A percentile compares a stretch with the other conserved stretches of the same genome.
Conservation (phyloP, 208 protist species). For the Naegleria gruberi region DNA sequence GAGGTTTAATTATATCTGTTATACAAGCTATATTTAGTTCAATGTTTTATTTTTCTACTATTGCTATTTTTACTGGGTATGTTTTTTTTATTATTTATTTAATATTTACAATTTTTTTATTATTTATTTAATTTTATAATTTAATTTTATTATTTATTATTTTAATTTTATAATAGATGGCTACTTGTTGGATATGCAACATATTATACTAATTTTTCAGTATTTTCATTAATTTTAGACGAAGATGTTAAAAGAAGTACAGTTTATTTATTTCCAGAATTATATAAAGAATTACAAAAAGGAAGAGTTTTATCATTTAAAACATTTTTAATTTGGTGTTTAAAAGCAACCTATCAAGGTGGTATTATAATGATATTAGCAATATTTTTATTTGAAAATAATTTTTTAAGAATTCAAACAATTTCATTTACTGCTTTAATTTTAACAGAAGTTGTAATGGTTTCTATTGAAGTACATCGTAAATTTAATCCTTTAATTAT, state of each 20-base stretch:
- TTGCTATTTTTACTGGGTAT: slow-evolving; percentile 90
- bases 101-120: slow-evolving; percentile 18
- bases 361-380: slow-evolving; percentile 90
- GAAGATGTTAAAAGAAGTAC: slow-evolving; percentile 81
- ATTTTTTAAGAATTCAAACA: slow-evolving; percentile 87
- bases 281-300: slow-evolving; percentile 94
- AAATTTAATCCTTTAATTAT: slow-evolving; percentile 75
- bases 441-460: slow-evolving; percentile 90
- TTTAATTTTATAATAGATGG: slow-evolving; percentile 42
- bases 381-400: slow-evolving; percentile 81
- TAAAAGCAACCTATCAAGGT: slow-evolving; percentile 55
- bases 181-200: slow-evolving; percentile 93
- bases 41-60: slow-evolving; percentile 90
- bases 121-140: slow-evolving; percentile 13
- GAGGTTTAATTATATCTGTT: slow-evolving; percentile 94
- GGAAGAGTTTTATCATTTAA: slow-evolving; percentile 68
- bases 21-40: slow-evolving; percentile 93
- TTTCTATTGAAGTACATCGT: slow-evolving; percentile 76
- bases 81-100: slow-evolving; percentile 13
- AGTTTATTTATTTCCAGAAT: slow-evolving; percentile 86
- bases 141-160: slow-evolving; percentile 24
- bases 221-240: slow-evolving; percentile 94
- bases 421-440: slow-evolving; percentile 95
- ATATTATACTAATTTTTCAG: slow-evolving; percentile 92
- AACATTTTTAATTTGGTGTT: slow-evolving; percentile 66